phyloP scores from a whole-genome alignment of 352 stramenopile genomes.

The Phytophthora quininea region DNA sequence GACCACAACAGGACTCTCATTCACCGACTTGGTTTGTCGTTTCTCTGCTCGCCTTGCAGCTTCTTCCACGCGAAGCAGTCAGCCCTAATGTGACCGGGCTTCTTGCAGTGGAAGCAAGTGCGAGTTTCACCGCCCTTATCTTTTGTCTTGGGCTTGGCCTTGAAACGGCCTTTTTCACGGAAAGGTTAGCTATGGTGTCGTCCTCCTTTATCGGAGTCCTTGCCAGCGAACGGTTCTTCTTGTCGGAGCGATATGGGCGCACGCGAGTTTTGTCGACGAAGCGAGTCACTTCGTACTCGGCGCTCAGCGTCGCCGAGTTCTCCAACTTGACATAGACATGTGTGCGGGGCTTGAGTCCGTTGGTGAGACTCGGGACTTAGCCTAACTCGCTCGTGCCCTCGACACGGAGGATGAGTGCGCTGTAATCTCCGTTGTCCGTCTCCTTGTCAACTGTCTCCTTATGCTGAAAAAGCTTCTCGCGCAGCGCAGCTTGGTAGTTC shows the following conservation, averaged over 20 bases:
- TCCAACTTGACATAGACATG: neutral
- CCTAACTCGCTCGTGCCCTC: neutral
- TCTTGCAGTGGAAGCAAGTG: slow-evolving; percentile 12
- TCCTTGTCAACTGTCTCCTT: neutral
- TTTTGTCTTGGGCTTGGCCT: neutral
- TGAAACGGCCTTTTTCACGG: slow-evolving; percentile 10
- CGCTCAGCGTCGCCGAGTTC: neutral
- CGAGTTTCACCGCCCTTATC: neutral
- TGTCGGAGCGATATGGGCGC: neutral
- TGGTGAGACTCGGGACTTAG: neutral
- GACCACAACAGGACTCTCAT: slow-evolving; percentile 7
- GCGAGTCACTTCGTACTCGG: neutral
- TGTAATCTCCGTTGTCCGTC: neutral
- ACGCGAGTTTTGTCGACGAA: neutral
- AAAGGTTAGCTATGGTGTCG: neutral
- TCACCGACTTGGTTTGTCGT: neutral
- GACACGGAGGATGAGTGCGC: neutral
- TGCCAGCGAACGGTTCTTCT: neutral
- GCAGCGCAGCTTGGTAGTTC: neutral
- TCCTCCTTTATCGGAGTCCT: neutral
- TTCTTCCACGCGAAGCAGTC: slow-evolving; percentile 12
- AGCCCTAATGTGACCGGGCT: slow-evolving; percentile 6
- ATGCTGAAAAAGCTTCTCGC: neutral
- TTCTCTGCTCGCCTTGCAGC: slow-evolving; percentile 1
- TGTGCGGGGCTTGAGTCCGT: neutral